phyloP scores from a whole-genome alignment of 352 stramenopile genomes.

The Phytophthora cactorum region DNA sequence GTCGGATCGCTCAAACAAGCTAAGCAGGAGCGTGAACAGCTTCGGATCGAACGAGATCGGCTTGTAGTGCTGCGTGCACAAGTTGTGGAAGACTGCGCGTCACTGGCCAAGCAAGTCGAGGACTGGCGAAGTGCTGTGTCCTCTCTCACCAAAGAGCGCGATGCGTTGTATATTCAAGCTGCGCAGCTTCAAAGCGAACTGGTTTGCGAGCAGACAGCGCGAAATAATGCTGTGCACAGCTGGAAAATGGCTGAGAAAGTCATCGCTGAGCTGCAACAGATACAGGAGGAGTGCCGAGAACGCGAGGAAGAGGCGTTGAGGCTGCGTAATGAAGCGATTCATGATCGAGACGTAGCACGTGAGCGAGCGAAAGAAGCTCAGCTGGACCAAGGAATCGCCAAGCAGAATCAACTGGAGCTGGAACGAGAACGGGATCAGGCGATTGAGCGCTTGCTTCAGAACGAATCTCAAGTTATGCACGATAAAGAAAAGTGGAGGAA shows the following conservation, averaged over 20 bases:
- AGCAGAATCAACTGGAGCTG: slow-evolving; percentile 49
- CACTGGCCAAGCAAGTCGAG: slow-evolving; percentile 24
- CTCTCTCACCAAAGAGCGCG: slow-evolving; percentile 28
- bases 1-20: slow-evolving; percentile 38
- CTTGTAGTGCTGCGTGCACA: slow-evolving; percentile 28
- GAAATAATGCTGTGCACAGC: slow-evolving; percentile 54
- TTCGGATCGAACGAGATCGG: slow-evolving; percentile 60
- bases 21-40: slow-evolving; percentile 56
- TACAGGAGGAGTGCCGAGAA: slow-evolving; percentile 46
- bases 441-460: slow-evolving; percentile 37
- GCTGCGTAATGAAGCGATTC: slow-evolving; percentile 55
- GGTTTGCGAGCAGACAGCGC: slow-evolving; percentile 36
- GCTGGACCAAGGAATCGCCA: slow-evolving; percentile 58
- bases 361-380: slow-evolving; percentile 48
- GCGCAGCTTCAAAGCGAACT: slow-evolving; percentile 40
- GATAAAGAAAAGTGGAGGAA: slow-evolving; percentile 56
- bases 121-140: slow-evolving; percentile 13
- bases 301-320: slow-evolving; percentile 57
- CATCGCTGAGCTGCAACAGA: slow-evolving; percentile 46
- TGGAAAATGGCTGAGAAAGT: slow-evolving; percentile 56
- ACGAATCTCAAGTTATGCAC: slow-evolving; percentile 40
- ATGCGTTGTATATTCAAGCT: slow-evolving; percentile 33
- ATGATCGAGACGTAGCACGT: slow-evolving; percentile 51
- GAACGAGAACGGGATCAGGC: slow-evolving; percentile 51
- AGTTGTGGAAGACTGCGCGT: slow-evolving; percentile 25